A percentile compares a stretch with the other conserved stretches of the same genome.
phyloP scores from a whole-genome alignment of 345 rosid species.

The Moringa oleifera region DNA sequence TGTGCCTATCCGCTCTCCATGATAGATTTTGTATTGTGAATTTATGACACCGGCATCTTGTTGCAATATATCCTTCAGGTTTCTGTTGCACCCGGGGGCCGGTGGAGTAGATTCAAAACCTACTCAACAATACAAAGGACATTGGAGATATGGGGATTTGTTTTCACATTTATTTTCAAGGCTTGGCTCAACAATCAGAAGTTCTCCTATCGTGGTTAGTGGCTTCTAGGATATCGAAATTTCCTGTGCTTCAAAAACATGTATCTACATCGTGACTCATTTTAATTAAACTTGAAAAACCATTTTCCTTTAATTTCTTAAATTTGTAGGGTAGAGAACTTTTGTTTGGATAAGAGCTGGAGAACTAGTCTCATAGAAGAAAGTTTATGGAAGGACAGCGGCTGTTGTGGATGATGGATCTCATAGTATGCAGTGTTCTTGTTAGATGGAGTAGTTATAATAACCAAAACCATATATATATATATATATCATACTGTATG shows the following conservation, averaged over 20 bases:
- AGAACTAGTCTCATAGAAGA: not conserved
- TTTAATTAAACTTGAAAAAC: no score
- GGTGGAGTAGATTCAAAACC: slow-evolving; percentile 94
- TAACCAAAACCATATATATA: not conserved
- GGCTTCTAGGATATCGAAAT: not conserved
- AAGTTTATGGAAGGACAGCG: not conserved
- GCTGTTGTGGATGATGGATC: not conserved
- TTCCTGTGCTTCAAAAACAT: not conserved
- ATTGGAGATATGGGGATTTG: slow-evolving; percentile 96
- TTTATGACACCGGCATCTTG: slow-evolving; percentile 5
- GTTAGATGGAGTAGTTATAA: not conserved
- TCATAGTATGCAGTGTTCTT: not conserved
- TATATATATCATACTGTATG: no score
- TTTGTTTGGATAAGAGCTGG: no score
- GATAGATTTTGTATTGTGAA: no score
- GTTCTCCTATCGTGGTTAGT: slow-evolving; percentile 78
- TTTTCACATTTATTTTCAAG: slow-evolving; percentile 64
- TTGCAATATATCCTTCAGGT: slow-evolving; percentile 46
- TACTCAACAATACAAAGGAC: slow-evolving; percentile 92
- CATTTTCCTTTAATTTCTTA: no score
- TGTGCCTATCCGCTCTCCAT: not conserved
- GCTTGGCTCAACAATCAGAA: slow-evolving; percentile 82
- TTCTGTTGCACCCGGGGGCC: slow-evolving; percentile 93
- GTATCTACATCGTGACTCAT: not conserved
- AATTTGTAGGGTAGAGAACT: no score